These are phyloP conservation scores for Chrysopogon serrulatus DNA, from an alignment of 176 grass and related monocot species.

Conservation along the genomic window DNA sequence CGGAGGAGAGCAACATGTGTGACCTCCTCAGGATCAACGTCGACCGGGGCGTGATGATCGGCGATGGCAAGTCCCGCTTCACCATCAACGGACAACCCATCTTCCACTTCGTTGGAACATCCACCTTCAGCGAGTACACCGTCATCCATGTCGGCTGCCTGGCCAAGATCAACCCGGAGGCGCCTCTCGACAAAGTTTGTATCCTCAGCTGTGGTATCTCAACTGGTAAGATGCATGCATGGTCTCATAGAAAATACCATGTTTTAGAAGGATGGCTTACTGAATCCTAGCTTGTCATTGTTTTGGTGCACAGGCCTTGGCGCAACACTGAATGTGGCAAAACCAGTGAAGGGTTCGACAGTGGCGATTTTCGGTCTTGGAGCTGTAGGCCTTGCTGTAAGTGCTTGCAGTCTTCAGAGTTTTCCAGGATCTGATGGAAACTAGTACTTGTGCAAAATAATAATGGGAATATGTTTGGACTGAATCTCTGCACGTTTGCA, in stretches of 20 bases:
- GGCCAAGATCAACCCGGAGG: conserved; percentile 60
- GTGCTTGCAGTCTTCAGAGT: neutral
- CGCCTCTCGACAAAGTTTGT: conserved; percentile 84
- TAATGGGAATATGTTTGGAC: too few relatives aligned
- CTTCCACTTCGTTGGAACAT: conserved; percentile 78
- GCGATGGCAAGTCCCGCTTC: conserved; percentile 57
- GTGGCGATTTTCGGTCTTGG: conserved; percentile 82
- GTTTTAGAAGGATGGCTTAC: neutral
- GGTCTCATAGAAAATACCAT: neutral
- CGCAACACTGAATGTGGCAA: conserved; percentile 79
- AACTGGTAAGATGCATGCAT: conserved; percentile 42
- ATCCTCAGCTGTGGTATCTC: conserved; percentile 80
- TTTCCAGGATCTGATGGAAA: neutral
- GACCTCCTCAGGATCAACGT: conserved; percentile 83
- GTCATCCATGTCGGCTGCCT: conserved; percentile 78
- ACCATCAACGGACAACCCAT: conserved; percentile 58
- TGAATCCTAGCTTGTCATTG: neutral
- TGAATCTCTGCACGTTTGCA: too few relatives aligned
- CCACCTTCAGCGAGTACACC: conserved; percentile 92
- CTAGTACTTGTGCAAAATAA: too few relatives aligned
- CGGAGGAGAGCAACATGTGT: conserved; percentile 87
- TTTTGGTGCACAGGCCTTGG: conserved; percentile 51
- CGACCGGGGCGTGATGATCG: conserved; percentile 72
- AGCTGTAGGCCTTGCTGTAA: conserved; percentile 81
- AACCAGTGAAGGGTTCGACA: conserved; percentile 53